Evolutionary conservation across 495 filamentous ascomycete species (phyloP).

Genomic region (Neurospora sublineolata): DNA sequence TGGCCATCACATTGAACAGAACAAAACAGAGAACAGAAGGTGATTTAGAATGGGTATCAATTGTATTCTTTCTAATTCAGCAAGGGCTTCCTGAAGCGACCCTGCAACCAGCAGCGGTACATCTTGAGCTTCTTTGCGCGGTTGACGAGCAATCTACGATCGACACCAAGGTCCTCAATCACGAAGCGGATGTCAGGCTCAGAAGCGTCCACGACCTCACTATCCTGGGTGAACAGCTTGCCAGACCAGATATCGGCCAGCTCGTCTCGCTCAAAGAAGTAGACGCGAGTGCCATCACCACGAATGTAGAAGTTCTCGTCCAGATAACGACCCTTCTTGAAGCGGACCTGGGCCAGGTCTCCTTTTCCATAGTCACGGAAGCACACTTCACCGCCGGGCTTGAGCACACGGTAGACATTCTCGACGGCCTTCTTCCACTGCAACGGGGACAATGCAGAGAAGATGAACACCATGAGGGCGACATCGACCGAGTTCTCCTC

Average conservation of each 20-base stretch:
- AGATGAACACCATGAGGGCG: conserved; percentile 90
- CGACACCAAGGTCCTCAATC: conserved; percentile 63
- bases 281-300: conserved; percentile 91
- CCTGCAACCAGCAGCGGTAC: conserved; percentile 98
- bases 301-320: conserved; percentile 95
- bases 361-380: conserved; percentile 95
- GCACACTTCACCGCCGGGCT: conserved; percentile 77
- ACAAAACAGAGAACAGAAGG: neutral
- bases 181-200: conserved; percentile 43
- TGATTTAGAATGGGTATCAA: neutral
- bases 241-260: conserved; percentile 67
- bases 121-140: conserved; percentile 84
- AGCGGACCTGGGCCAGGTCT: conserved; percentile 90
- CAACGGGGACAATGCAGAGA: conserved; percentile 73
- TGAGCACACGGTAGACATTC: conserved; percentile 73
- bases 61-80: conserved; percentile 30
- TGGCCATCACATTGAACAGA: no score
- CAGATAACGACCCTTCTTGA: conserved; percentile 85
- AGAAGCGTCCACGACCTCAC: conserved; percentile 7
- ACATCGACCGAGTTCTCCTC: conserved; percentile 69
- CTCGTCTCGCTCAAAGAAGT: conserved; percentile 88
- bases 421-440: conserved; percentile 77
- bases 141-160: conserved; percentile 84
- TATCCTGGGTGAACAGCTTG: conserved; percentile 8
- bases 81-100: conserved; percentile 52